Conservation (phyloP, 331 rosid genomes). For the Malus hybrid region DNA sequence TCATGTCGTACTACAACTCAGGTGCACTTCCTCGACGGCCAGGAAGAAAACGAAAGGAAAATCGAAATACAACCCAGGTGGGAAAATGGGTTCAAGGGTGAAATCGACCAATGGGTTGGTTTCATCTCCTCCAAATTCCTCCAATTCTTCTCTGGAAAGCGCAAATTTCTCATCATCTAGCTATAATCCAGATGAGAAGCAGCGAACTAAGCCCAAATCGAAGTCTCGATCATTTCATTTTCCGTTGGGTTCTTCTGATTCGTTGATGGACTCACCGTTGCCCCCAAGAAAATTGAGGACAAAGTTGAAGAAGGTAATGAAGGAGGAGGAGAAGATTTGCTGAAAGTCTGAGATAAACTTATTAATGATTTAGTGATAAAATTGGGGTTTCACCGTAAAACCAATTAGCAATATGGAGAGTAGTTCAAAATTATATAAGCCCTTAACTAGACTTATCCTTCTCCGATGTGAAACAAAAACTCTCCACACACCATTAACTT, state of each 20-base stretch:
- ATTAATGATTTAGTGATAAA: no score
- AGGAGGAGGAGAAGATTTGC: constrained; percentile 52
- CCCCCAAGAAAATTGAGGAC: constrained; percentile 48
- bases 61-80: background rate
- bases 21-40: no score
- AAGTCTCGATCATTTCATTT: background rate
- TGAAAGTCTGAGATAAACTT: no score
- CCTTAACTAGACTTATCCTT: no score
- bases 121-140: constrained; percentile 40
- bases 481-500: no score
- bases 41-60: no score
- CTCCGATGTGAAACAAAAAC: no score
- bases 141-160: constrained; percentile 29
- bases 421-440: no score
- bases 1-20: no score
- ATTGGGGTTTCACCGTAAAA: fast-evolving
- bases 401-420: no score
- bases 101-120: constrained; percentile 18
- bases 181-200: background rate
- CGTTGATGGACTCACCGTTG: constrained; percentile 33
- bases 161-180: constrained; percentile 28
- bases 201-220: background rate
- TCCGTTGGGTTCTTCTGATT: background rate
- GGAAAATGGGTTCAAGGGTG: constrained; percentile 1
- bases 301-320: constrained; percentile 53